Evolutionary conservation across 2,329 filamentous ascomycete genomes (phyloP), one percentile per base, ranked within the genome.

Genomic region (Penicillium nordicum): DNA sequence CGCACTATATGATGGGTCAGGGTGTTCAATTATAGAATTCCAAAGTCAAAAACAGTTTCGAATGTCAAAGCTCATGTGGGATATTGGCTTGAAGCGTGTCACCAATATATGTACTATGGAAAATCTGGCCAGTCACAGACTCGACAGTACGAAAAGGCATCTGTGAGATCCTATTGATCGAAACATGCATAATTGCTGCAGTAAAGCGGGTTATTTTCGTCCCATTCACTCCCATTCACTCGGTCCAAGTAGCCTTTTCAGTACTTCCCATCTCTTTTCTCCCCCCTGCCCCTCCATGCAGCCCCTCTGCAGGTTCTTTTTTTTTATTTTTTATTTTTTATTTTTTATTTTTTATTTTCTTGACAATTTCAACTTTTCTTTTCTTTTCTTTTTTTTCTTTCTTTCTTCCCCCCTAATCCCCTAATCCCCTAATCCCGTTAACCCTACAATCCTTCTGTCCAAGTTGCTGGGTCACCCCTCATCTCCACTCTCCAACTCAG

Each of bases 191-290:
- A 59, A 59, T 54, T 62, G 18, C 58, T 65, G 63, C 63, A 65
- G 63, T 53, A 63, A 58, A 50, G 58, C 56, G 50, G 57, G 61
- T 65, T 66, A 66, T 66, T 65, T 63, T 61, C 57, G 61, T 53
- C 47, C 56, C 63, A 30, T 30, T 30, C 27, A 9, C 27, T 8
- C 27, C 27, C 27, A 58, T 63, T 63, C 52, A 61, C 54, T 29
- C 30, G 48, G 42, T 60, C 56, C 43, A 30, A 30, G 46, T 59
- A 58, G 53, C 56, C 55, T 47, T 47, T 50, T 32, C 41, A 59
- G 57, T 48, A 56, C 43, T 44, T 25, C 10, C 5, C 25, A 5
- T 48, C 34, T 53, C 21, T 18, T 10, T 40, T 37, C 36, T n/a
- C 21, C 57, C 53, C 42, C 42, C 51, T 61, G 57, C 54, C 56